phyloP scores from a whole-genome alignment of 352 stramenopile species.

The Phytophthora sansomeana region DNA sequence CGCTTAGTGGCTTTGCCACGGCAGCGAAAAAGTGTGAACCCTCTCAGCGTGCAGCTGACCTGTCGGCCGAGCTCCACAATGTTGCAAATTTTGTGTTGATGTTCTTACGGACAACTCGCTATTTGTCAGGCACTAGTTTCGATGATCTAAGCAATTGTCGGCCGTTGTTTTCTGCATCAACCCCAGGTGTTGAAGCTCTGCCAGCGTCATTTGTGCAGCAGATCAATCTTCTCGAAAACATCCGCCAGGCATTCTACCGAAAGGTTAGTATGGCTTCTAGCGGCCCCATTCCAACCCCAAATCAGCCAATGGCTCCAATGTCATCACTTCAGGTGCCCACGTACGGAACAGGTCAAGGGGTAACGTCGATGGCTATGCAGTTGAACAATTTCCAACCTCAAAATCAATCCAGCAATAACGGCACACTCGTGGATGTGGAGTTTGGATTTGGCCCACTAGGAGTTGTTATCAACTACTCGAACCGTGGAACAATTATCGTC shows the following conservation, averaged over 20 bases:
- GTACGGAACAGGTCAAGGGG: slow-evolving; percentile 22
- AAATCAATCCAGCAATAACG: slow-evolving; percentile 24
- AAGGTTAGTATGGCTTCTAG: slow-evolving; percentile 29
- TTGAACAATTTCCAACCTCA: slow-evolving; percentile 15
- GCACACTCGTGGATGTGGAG: slow-evolving; percentile 66
- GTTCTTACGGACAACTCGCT: slow-evolving; percentile 70
- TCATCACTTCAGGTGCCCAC: slow-evolving; percentile 25
- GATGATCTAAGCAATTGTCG: slow-evolving; percentile 70
- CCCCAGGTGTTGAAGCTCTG: slow-evolving; percentile 57
- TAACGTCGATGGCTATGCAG: slow-evolving; percentile 10
- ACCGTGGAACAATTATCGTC: slow-evolving; percentile 74
- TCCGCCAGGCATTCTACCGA: slow-evolving; percentile 51
- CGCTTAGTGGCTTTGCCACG: slow-evolving; percentile 62
- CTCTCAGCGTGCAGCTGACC: slow-evolving; percentile 51
- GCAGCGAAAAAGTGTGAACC: slow-evolving; percentile 61
- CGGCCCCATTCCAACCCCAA: slow-evolving; percentile 2
- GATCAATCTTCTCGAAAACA: slow-evolving; percentile 70
- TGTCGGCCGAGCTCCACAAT: slow-evolving; percentile 74
- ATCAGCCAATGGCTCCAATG: slow-evolving; percentile 19
- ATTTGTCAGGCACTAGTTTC: slow-evolving; percentile 64
- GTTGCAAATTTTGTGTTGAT: slow-evolving; percentile 83
- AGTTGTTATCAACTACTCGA: slow-evolving; percentile 88
- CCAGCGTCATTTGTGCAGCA: slow-evolving; percentile 81
- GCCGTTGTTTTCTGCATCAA: slow-evolving; percentile 54
- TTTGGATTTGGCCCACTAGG: slow-evolving; percentile 77